These are phyloP conservation scores for Penicillium sp. DNA, from an alignment of 2,329 filamentous ascomycete species.

Conservation along the genomic window DNA sequence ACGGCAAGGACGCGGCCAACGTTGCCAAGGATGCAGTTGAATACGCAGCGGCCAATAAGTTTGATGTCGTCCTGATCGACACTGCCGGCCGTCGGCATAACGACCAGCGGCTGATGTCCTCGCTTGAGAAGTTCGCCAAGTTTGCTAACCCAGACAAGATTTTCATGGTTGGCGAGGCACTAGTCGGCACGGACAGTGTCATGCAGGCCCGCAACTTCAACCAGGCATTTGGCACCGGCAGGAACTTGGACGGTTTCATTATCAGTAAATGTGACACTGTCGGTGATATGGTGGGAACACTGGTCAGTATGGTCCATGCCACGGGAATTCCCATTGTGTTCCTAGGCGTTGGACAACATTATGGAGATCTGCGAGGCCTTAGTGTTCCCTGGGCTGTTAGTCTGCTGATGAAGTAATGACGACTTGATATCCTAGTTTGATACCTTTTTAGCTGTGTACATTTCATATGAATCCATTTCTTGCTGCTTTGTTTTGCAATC, in stretches of 20 bases:
- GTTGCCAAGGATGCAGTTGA: conserved; percentile 92
- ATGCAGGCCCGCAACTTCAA: conserved; percentile 97
- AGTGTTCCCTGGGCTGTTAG: conserved; percentile 64
- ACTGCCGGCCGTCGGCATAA: conserved; percentile 94
- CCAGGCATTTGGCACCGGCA: conserved; percentile 75
- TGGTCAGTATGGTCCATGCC: conserved; percentile 96
- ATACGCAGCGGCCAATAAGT: conserved; percentile 70
- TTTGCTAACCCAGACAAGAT: conserved; percentile 97
- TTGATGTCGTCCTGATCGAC: conserved; percentile 94
- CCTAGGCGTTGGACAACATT: conserved; percentile 70
- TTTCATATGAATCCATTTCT: not conserved
- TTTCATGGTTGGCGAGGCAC: conserved; percentile 89
- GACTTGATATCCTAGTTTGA: not conserved
- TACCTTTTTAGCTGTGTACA: not conserved
- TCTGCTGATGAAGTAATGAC: conserved; percentile 54
- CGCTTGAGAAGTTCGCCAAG: conserved; percentile 94
- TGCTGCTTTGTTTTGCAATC: not conserved
- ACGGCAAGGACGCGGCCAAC: conserved; percentile 94
- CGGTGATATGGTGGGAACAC: conserved; percentile 95
- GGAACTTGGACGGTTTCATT: conserved; percentile 90
- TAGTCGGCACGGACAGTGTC: conserved; percentile 93
- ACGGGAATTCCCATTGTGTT: conserved; percentile 96
- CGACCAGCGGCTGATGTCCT: conserved; percentile 92
- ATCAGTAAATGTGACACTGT: conserved; percentile 99
- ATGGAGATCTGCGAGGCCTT: conserved; percentile 62